These are phyloP conservation scores for Populus trichocarpa DNA, from an alignment of 441 rosid genomes.

Conservation along the genomic window DNA sequence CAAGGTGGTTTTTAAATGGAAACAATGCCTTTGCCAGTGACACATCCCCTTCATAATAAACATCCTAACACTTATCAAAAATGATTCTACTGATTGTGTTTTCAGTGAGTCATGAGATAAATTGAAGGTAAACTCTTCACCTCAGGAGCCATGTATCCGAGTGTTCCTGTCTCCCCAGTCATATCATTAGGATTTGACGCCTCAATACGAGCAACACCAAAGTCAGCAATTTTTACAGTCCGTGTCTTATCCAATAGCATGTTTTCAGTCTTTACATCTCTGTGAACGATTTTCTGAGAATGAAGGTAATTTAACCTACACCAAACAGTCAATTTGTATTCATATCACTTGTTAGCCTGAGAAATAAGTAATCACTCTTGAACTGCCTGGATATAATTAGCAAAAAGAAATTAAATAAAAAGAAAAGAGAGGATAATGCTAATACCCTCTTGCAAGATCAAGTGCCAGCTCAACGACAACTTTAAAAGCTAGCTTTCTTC, in stretches of 20 bases:
- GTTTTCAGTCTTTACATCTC: constrained; percentile 42
- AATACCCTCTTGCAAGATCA: constrained; percentile 94
- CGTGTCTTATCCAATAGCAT: too few relatives aligned
- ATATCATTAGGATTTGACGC: too few relatives aligned
- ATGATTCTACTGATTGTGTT: neutral
- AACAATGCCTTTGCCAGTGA: neutral
- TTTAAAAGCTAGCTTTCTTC: constrained; percentile 85
- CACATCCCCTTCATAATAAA: neutral
- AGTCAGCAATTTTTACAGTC: too few relatives aligned
- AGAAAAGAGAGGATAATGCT: constrained; percentile 1
- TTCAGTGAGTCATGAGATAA: neutral
- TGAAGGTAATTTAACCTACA: constrained; percentile 94
- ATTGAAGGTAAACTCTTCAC: constrained; percentile 28
- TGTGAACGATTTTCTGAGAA: constrained; percentile 85
- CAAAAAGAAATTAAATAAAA: neutral
- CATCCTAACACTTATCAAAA: neutral
- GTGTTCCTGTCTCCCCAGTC: constrained; percentile 7
- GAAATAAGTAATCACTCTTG: constrained; percentile 5
- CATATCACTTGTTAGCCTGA: neutral
- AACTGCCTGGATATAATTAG: neutral
- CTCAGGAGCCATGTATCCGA: constrained; percentile 99
- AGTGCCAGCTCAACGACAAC: constrained; percentile 88
- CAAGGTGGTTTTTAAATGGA: neutral
- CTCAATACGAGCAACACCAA: too few relatives aligned
- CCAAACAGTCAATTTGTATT: neutral